Evolutionary conservation across 1,139 yeast species (phyloP).

Genomic region (Candida mesenterica): DNA sequence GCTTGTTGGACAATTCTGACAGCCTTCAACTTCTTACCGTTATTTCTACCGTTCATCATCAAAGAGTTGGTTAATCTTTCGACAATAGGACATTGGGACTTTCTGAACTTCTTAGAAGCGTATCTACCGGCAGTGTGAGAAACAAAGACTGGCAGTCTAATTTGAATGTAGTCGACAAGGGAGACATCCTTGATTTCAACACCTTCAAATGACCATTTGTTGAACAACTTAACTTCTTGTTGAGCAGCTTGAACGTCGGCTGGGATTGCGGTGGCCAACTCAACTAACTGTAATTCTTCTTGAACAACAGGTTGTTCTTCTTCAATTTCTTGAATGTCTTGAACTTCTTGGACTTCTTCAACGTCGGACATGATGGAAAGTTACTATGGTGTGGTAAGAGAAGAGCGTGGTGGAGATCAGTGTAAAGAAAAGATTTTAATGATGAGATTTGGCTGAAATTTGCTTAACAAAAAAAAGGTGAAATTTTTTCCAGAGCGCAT

Average conservation of each 20-base stretch:
- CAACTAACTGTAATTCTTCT: conserved; percentile 75
- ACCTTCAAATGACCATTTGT: conserved; percentile 99
- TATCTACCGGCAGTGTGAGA: conserved; percentile 99
- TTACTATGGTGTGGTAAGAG: background rate
- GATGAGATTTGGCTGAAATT: conserved; percentile 3
- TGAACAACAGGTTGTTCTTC: conserved; percentile 65
- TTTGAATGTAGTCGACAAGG: conserved; percentile 96
- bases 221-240: conserved; percentile 95
- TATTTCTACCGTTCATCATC: conserved; percentile 99
- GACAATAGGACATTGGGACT: conserved; percentile 98
- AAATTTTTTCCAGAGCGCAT: too few relatives aligned
- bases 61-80: conserved; percentile 99
- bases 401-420: background rate
- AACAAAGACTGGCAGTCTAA: conserved; percentile 96
- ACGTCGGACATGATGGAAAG: conserved; percentile 45
- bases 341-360: conserved; percentile 45
- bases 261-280: conserved; percentile 93
- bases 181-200: conserved; percentile 98
- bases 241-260: conserved; percentile 96
- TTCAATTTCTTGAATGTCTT: conserved; percentile 15
- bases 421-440: background rate
- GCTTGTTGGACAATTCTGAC: conserved; percentile 99
- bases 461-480: conserved; percentile 1
- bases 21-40: conserved; percentile 99
- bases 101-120: conserved; percentile 99